These are phyloP conservation scores for Moesziomyces antarcticus DNA, from an alignment of 1,284 basidiomycete species.

Conservation along the genomic window DNA sequence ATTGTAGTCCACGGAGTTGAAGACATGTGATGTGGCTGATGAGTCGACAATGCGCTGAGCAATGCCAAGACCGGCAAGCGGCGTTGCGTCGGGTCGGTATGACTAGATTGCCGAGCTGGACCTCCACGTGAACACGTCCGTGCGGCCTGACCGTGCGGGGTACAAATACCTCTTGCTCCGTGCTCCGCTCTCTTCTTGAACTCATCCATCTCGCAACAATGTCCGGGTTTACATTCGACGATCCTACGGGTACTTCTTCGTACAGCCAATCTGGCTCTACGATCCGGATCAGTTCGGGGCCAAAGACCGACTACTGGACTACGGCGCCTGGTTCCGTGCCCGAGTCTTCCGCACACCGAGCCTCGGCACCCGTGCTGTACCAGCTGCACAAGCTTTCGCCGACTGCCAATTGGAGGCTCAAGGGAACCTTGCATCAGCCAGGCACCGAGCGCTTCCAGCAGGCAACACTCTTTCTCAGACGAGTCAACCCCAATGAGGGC, in stretches of 20 bases:
- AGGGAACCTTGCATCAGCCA: conserved; percentile 11
- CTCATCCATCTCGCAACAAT: too few species aligned
- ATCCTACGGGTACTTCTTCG: conserved; percentile 18
- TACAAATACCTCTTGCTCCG: too few species aligned
- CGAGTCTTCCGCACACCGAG: conserved; percentile 33
- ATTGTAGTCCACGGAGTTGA: too few species aligned
- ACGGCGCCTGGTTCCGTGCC: conserved; percentile 24
- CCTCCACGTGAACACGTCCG: too few species aligned
- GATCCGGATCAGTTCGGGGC: conserved; percentile 16
- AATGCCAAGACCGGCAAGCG: too few species aligned
- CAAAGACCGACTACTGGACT: conserved; percentile 37
- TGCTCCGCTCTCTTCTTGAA: too few species aligned
- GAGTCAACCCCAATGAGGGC: background rate
- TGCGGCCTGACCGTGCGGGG: too few species aligned
- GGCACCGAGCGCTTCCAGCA: conserved; percentile 36
- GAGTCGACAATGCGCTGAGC: too few species aligned
- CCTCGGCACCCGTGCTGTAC: conserved; percentile 24
- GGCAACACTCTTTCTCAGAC: conserved; percentile 32
- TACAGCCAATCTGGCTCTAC: conserved; percentile 4
- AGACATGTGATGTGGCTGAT: too few species aligned
- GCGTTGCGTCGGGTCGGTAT: too few species aligned
- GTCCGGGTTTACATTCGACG: conserved; percentile 13
- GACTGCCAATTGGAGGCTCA: conserved; percentile 9
- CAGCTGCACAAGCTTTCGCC: background rate
- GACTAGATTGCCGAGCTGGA: too few species aligned